These are phyloP conservation scores for Tylopilus felleus DNA, from an alignment of 768 basidiomycete species.

Conservation along the genomic window DNA sequence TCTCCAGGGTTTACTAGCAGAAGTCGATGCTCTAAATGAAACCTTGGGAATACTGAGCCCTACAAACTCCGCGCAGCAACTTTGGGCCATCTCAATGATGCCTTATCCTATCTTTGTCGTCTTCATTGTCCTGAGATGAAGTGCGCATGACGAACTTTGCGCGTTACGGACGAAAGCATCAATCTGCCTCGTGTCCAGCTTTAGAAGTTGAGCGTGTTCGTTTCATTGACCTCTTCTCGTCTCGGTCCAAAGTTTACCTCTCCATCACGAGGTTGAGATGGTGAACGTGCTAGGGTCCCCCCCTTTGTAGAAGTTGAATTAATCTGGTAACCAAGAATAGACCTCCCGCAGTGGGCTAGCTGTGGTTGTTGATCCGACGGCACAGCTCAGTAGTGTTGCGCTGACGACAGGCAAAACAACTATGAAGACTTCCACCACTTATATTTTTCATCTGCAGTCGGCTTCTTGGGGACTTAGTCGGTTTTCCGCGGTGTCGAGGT, in stretches of 20 bases:
- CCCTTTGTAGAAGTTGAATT: not conserved
- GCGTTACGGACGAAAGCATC: conserved; percentile 1
- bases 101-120: conserved; percentile 11
- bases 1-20: conserved; percentile 3
- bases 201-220: not conserved
- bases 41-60: conserved; percentile 10
- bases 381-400: conserved; percentile 6
- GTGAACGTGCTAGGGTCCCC: not conserved
- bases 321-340: not conserved
- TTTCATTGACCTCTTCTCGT: conserved; percentile 1
- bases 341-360: not conserved
- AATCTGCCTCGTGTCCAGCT: conserved; percentile 17
- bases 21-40: conserved; percentile 6
- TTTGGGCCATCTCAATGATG: conserved; percentile 3
- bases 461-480: conserved; percentile 20
- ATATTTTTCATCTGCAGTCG: conserved; percentile 9
- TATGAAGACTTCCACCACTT: conserved; percentile 1
- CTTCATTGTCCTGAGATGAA: conserved; percentile 15
- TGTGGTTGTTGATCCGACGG: conserved; percentile 7
- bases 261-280: not conserved
- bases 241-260: conserved; percentile 5
- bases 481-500: conserved; percentile 22
- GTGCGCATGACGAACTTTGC: conserved; percentile 9
- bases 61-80: conserved; percentile 18
- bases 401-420: conserved; percentile 6